Conservation (phyloP, 371 early-diverging fungal genomes). For the Actinomucor elegans region DNA sequence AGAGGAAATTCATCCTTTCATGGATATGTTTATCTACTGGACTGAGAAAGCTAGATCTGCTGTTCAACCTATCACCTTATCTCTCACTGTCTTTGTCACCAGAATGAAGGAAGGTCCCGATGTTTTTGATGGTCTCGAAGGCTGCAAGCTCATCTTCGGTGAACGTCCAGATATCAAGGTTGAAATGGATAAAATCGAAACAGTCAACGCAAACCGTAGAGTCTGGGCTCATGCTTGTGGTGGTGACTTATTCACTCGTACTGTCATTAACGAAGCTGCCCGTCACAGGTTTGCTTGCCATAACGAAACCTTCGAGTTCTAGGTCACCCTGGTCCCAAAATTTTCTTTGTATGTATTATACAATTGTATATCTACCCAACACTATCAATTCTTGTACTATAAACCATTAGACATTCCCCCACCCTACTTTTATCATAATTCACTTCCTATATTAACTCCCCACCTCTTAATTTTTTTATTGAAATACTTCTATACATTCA, state of each 20-base stretch:
- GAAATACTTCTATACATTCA: too few species aligned
- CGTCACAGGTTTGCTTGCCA: constrained; percentile 31
- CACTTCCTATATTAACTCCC: too few species aligned
- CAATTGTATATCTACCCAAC: too few species aligned
- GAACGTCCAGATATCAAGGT: constrained; percentile 23
- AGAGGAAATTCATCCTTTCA: constrained; percentile 38
- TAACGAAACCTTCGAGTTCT: constrained; percentile 48
- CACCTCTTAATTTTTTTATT: too few species aligned
- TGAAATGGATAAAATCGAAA: constrained; percentile 26
- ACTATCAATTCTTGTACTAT: too few species aligned
- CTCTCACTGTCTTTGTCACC: constrained; percentile 35
- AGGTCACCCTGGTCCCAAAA: neutral
- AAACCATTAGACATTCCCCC: too few species aligned
- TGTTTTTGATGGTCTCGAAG: constrained; percentile 6
- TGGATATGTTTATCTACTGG: constrained; percentile 34
- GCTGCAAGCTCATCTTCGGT: constrained; percentile 20
- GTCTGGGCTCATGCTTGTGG: constrained; percentile 45
- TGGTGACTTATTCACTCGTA: constrained; percentile 31
- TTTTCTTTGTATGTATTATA: too few species aligned
- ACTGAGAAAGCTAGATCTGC: constrained; percentile 17
- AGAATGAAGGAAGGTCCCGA: constrained; percentile 26
- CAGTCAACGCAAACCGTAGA: constrained; percentile 9
- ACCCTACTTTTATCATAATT: too few species aligned
- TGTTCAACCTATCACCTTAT: constrained; percentile 22
- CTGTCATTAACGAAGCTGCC: constrained; percentile 33